phyloP scores from a whole-genome alignment of 345 rosid species.

The Raphanus sativus region DNA sequence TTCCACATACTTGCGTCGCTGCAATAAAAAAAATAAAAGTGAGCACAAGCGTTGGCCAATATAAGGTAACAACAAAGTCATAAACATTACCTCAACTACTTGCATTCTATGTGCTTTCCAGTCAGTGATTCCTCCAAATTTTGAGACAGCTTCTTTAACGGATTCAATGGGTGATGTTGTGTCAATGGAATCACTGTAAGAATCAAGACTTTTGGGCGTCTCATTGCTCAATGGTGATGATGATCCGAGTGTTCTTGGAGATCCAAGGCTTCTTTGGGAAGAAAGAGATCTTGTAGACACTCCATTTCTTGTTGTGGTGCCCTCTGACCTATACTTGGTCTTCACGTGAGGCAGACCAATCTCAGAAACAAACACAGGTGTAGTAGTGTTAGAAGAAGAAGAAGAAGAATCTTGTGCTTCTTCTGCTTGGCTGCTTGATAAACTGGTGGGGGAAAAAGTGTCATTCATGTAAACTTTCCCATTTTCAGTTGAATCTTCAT shows the following conservation, averaged over 20 bases:
- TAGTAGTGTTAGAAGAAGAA: neutral
- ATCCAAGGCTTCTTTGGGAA: constrained; percentile 28
- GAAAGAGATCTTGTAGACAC: constrained; percentile 34
- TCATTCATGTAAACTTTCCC: constrained; percentile 32
- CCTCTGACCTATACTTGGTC: constrained; percentile 29
- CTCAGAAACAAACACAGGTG: constrained; percentile 20
- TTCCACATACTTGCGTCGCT: constrained; percentile 74
- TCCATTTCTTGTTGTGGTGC: constrained; percentile 19
- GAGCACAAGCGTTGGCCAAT: neutral
- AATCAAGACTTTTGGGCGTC: constrained; percentile 35
- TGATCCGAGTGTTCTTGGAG: constrained; percentile 32
- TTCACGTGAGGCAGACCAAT: constrained; percentile 44
- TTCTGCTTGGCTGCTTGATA: constrained; percentile 26
- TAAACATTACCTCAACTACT: constrained; percentile 81
- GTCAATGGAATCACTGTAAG: constrained; percentile 1
- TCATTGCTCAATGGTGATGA: constrained; percentile 39
- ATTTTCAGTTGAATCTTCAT: constrained; percentile 3
- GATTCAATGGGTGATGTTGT: too few species aligned
- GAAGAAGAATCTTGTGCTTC: constrained; percentile 8
- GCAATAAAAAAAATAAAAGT: constrained; percentile 1
- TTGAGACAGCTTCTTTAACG: constrained; percentile 28
- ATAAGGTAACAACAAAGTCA: too few species aligned
- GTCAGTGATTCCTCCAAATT: constrained; percentile 95
- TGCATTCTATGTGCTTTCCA: constrained; percentile 91
- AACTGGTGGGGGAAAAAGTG: constrained; percentile 13